phyloP scores from a whole-genome alignment of 1,284 basidiomycete genomes.

The Xerocomus minutiporus region DNA sequence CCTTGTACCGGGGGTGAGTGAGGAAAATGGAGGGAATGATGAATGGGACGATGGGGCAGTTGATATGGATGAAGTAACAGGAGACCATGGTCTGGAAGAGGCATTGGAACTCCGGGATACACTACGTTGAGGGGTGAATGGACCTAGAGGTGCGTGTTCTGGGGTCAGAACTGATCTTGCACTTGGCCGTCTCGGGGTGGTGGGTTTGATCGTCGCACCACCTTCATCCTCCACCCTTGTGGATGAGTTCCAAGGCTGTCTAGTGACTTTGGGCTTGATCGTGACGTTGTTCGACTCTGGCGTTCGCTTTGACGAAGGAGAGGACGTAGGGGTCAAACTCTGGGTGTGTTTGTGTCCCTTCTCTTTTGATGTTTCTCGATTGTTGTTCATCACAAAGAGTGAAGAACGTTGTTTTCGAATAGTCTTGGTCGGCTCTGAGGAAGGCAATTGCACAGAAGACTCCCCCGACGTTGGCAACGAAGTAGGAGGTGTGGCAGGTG shows the following conservation, averaged over 20 bases:
- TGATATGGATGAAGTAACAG: constrained; percentile 65
- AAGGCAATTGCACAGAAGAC: constrained; percentile 31
- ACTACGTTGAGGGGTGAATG: constrained; percentile 49
- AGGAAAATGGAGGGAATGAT: constrained; percentile 39
- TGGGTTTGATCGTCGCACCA: constrained; percentile 43
- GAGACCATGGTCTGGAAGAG: constrained; percentile 77
- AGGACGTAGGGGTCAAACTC: constrained; percentile 66
- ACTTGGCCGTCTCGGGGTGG: constrained; percentile 48
- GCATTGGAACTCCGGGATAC: constrained; percentile 69
- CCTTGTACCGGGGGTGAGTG: constrained; percentile 42
- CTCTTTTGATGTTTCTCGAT: constrained; percentile 38
- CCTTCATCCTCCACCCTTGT: constrained; percentile 60
- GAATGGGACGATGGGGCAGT: constrained; percentile 59
- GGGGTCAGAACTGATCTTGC: constrained; percentile 39
- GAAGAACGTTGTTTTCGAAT: constrained; percentile 57
- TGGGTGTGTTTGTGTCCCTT: constrained; percentile 64
- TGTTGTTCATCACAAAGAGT: constrained; percentile 48
- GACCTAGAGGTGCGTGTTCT: constrained; percentile 46
- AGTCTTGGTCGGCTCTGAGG: constrained; percentile 48
- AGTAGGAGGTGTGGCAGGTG: constrained; percentile 48
- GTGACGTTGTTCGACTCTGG: constrained; percentile 41
- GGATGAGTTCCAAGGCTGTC: constrained; percentile 73
- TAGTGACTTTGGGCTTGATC: constrained; percentile 38
- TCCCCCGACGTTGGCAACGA: constrained; percentile 31
- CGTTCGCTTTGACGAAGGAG: constrained; percentile 39